phyloP scores from a whole-genome alignment of 768 basidiomycete genomes.

The Boletus reticulatus region DNA sequence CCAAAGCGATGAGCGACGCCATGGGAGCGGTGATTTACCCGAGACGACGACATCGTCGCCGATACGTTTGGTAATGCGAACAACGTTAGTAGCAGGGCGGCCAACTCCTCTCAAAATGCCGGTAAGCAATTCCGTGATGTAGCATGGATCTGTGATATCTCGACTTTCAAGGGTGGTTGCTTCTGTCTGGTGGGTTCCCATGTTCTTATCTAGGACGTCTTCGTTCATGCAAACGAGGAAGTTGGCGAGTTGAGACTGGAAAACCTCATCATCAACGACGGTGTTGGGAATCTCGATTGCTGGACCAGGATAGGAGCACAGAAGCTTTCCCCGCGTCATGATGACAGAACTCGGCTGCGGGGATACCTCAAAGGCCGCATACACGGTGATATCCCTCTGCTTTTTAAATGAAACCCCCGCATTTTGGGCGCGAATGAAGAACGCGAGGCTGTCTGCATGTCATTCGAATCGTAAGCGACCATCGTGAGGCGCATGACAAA shows the following conservation, averaged over 20 bases:
- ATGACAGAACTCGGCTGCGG: conserved; percentile 35
- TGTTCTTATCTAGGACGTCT: conserved; percentile 25
- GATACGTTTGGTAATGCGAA: conserved; percentile 31
- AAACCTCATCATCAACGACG: conserved; percentile 26
- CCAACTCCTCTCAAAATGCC: conserved; percentile 40
- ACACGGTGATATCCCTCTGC: conserved; percentile 1
- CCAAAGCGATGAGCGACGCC: conserved; percentile 39
- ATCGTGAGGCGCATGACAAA: neutral
- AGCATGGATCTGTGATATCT: conserved; percentile 36
- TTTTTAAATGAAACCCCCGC: conserved; percentile 41
- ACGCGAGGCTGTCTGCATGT: conserved; percentile 33
- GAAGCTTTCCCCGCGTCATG: conserved; percentile 37
- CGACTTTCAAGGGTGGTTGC: neutral
- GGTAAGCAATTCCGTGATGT: conserved; percentile 45
- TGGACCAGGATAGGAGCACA: conserved; percentile 44
- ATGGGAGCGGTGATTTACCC: conserved; percentile 22
- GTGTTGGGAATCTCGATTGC: conserved; percentile 35
- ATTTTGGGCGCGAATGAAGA: conserved; percentile 45
- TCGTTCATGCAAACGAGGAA: conserved; percentile 37
- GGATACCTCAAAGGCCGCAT: conserved; percentile 40
- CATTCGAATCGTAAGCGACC: neutral
- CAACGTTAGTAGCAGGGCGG: conserved; percentile 3
- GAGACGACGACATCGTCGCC: conserved; percentile 29
- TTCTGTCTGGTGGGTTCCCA: too few relatives aligned
- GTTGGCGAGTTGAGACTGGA: conserved; percentile 34